These are phyloP conservation scores for Eremothecium cymbalariae DNA, from an alignment of 1,139 yeast genomes.

Conservation along the genomic window DNA sequence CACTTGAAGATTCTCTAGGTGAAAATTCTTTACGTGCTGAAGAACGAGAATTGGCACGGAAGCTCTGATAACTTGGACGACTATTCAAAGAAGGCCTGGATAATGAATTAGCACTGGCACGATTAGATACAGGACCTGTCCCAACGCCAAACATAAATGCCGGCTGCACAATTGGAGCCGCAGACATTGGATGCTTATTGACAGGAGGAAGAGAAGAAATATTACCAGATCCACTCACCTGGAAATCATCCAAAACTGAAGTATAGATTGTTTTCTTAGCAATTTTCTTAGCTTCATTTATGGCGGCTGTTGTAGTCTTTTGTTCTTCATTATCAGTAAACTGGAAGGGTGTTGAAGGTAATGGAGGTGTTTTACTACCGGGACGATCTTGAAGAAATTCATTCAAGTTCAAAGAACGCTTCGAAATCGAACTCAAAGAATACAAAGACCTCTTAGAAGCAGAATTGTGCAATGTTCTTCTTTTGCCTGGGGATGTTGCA, in stretches of 20 bases:
- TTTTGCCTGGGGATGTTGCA: conserved; percentile 11
- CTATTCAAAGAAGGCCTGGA: too few species aligned
- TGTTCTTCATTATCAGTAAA: conserved; percentile 3
- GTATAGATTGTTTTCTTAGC: not conserved
- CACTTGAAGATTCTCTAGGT: too few species aligned
- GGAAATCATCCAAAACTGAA: not conserved
- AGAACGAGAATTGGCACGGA: too few species aligned
- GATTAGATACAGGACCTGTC: too few species aligned
- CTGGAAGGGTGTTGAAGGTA: conserved; percentile 4
- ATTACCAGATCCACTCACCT: not conserved
- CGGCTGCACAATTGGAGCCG: conserved; percentile 4
- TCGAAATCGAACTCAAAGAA: conserved; percentile 30
- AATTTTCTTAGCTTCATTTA: not conserved
- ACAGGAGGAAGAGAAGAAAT: conserved; percentile 13
- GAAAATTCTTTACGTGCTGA: too few species aligned
- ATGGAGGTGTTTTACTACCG: conserved; percentile 11
- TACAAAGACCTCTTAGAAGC: conserved; percentile 30
- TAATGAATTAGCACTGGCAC: too few species aligned
- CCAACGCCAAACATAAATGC: conserved; percentile 3
- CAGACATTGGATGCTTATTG: not conserved
- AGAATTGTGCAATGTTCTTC: conserved; percentile 26
- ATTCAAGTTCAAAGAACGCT: conserved; percentile 29
- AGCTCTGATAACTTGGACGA: too few species aligned
- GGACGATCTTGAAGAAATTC: conserved; percentile 22
- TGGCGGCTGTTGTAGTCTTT: conserved; percentile 6